Evolutionary conservation across 495 filamentous ascomycete genomes (phyloP), one percentile per base, ranked within the genome.

Genomic region (Oleoguttula mirabilis): DNA sequence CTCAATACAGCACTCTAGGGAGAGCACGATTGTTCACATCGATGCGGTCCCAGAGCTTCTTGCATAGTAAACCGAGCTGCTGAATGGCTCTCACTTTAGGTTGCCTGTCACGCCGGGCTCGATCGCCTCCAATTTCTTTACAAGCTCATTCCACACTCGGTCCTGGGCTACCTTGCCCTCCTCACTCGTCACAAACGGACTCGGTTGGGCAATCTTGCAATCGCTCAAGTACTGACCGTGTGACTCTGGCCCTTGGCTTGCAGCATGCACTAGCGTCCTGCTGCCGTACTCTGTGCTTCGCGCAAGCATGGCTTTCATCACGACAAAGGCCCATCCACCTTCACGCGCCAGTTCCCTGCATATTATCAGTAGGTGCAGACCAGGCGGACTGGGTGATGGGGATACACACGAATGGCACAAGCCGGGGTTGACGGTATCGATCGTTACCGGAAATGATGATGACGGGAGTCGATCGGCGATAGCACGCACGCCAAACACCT

Each of bases 231-330:
- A 64, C 36, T 55, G 30, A 6, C 60, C 60, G 45, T 62, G 59
- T 20, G 50, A 57, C 47, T 65, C 60, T 8, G 53, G 27, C 1
- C 62, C 66, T 3, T 56, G 55, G 5, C 41, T 36, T 1, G 44
- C 60, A 2, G 56, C 64, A 45, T 66, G 55, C 17, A 66, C 52
- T 3, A 69, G 41, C 19, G 64, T 68, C 11, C 64, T 39, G 20
- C 55, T 55, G 1, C 66, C 66, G 4, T 57, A 55, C 32, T 70
- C 66, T 7, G 64, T 61, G 0, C 60, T 58, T 2, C 66, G 51
- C 0, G n/a, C n/a, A n/a, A n/a, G n/a, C n/a, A n/a, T n/a, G n/a
- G n/a, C n/a, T n/a, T n/a, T n/a, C n/a, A n/a, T n/a, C n/a, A n/a
- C n/a, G n/a, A n/a, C n/a, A n/a, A n/a, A n/a, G n/a, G n/a, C n/a